Percentiles rank a stretch among this genome's conserved stretches.
phyloP scores from a whole-genome alignment of 2,329 filamentous ascomycete genomes.

The Chaetomium strumarium region DNA sequence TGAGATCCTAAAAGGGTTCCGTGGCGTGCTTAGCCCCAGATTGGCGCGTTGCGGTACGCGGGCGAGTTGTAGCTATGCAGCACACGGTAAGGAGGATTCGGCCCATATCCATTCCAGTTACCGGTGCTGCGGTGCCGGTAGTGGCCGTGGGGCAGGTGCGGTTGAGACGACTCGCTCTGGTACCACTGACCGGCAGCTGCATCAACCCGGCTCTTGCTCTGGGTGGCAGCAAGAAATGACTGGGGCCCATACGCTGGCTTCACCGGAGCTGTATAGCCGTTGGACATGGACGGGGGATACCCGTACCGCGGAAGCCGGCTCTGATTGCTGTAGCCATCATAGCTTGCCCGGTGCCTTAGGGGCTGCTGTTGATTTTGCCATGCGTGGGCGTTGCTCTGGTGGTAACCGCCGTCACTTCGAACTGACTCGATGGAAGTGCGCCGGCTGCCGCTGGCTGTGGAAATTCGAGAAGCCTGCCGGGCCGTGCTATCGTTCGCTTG shows the following conservation, averaged over 20 bases:
- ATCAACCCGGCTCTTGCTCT: constrained; percentile 26
- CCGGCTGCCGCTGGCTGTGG: constrained; percentile 26
- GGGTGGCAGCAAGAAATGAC: constrained; percentile 11
- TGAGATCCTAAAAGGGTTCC: too few species aligned
- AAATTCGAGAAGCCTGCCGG: constrained; percentile 24
- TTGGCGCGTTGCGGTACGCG: constrained; percentile 48
- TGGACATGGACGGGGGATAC: constrained; percentile 26
- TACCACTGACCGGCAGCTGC: constrained; percentile 26
- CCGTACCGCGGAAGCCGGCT: constrained; percentile 16
- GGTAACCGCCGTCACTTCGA: constrained; percentile 19
- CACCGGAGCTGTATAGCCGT: constrained; percentile 21
- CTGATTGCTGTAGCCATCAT: constrained; percentile 27
- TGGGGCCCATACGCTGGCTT: constrained; percentile 22
- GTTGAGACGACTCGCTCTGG: constrained; percentile 30
- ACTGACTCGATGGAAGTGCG: constrained; percentile 31
- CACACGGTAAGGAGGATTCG: constrained; percentile 41
- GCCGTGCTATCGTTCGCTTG: constrained; percentile 27
- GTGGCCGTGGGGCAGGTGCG: constrained; percentile 33
- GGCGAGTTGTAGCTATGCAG: constrained; percentile 56
- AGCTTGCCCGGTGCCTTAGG: constrained; percentile 32
- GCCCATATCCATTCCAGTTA: constrained; percentile 21
- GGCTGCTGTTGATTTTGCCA: constrained; percentile 20
- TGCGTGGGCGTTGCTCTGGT: constrained; percentile 15
- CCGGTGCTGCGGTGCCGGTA: constrained; percentile 35
- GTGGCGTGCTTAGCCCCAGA: constrained; percentile 42